phyloP scores from a whole-genome alignment of 2,329 filamentous ascomycete genomes.

The Colletotrichum nymphaeae region DNA sequence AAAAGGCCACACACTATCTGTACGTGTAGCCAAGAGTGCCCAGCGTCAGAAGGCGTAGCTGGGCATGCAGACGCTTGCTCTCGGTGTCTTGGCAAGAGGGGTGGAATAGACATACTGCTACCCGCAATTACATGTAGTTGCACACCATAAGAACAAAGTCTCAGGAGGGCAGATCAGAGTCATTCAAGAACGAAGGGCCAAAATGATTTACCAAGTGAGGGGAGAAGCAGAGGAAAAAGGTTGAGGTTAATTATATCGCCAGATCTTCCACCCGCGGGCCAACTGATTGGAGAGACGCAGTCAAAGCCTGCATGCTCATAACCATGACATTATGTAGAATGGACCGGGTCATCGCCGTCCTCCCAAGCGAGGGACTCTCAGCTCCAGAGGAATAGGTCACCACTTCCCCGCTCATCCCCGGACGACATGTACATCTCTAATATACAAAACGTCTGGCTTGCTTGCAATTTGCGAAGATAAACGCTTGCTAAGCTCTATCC shows the following conservation, averaged over 20 bases:
- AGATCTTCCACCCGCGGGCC: neutral
- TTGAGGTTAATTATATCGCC: neutral
- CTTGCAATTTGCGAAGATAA: neutral
- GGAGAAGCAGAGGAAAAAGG: neutral
- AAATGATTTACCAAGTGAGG: neutral
- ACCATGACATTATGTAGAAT: neutral
- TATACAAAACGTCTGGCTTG: neutral
- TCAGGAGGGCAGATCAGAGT: neutral
- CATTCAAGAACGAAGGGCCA: neutral
- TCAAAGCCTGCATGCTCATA: neutral
- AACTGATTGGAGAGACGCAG: neutral
- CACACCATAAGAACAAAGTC: neutral
- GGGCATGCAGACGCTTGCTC: constrained; percentile 31
- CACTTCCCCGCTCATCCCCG: neutral
- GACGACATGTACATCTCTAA: neutral
- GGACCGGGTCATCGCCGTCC: neutral
- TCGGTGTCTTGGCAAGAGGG: constrained; percentile 34
- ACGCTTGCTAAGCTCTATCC: no score
- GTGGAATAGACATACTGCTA: neutral
- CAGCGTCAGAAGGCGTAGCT: constrained; percentile 27
- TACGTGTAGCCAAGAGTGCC: constrained; percentile 31
- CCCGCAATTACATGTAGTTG: neutral
- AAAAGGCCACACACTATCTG: neutral
- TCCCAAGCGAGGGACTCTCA: neutral
- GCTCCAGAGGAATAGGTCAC: neutral